These are phyloP conservation scores for Psilocybe tampanensis DNA, from an alignment of 768 basidiomycete species.

Conservation along the genomic window DNA sequence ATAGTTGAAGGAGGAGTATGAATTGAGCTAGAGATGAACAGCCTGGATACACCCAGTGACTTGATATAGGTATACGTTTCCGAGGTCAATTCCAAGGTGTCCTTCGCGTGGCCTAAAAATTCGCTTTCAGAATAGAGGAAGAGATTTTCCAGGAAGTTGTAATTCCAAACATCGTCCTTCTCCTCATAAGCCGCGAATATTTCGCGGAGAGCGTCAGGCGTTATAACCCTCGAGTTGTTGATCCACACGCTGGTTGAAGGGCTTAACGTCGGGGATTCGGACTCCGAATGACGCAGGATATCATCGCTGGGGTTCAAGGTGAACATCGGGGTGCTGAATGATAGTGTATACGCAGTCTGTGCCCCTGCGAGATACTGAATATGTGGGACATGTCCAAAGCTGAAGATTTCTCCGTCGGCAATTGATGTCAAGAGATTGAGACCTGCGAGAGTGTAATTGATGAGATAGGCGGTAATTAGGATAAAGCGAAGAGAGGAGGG, in stretches of 20 bases:
- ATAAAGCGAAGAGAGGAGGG: too few relatives aligned
- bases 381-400: slow-evolving; percentile 5
- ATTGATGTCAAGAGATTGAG: slow-evolving; percentile 9
- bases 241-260: slow-evolving; percentile 30
- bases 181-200: slow-evolving; percentile 24
- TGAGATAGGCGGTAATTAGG: too few relatives aligned
- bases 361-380: slow-evolving; percentile 24
- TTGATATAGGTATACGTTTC: slow-evolving; percentile 29
- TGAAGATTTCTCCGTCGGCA: slow-evolving; percentile 14
- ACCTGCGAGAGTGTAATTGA: not conserved
- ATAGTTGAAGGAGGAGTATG: slow-evolving; percentile 5
- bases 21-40: slow-evolving; percentile 26
- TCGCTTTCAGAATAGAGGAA: slow-evolving; percentile 31
- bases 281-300: not conserved
- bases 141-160: slow-evolving; percentile 27
- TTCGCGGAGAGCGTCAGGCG: slow-evolving; percentile 26
- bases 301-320: not conserved
- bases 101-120: not conserved
- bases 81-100: slow-evolving; percentile 25
- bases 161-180: slow-evolving; percentile 37
- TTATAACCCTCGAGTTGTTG: slow-evolving; percentile 25
- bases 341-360: slow-evolving; percentile 12
- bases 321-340: not conserved
- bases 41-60: slow-evolving; percentile 19
- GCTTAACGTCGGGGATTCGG: slow-evolving; percentile 1